phyloP scores from a whole-genome alignment of 805 yeast species.

The Candida saitoana region DNA sequence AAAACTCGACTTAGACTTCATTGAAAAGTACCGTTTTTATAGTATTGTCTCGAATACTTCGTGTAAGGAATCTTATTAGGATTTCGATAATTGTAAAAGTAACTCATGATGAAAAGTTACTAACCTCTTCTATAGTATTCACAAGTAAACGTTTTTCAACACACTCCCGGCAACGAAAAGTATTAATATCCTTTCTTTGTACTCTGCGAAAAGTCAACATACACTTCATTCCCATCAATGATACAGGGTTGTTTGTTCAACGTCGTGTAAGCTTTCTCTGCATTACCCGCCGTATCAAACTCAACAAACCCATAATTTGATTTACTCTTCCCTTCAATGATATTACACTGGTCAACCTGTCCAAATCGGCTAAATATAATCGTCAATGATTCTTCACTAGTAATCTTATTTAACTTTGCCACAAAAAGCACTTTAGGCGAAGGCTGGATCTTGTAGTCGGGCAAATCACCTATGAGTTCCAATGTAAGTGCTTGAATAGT shows the following conservation, averaged over 20 bases:
- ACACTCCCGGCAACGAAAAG: too few species aligned
- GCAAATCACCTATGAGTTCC: slow-evolving; percentile 62
- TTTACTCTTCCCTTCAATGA: slow-evolving; percentile 47
- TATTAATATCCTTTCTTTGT: neutral
- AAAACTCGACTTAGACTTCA: too few species aligned
- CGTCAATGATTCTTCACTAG: slow-evolving; percentile 52
- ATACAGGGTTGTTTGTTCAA: slow-evolving; percentile 52
- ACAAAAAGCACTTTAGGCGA: slow-evolving; percentile 59
- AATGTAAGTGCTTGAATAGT: slow-evolving; percentile 55
- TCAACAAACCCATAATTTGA: slow-evolving; percentile 66
- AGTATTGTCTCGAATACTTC: too few species aligned
- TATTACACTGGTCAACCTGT: slow-evolving; percentile 44
- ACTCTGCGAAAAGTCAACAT: slow-evolving; percentile 64
- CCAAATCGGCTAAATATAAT: slow-evolving; percentile 64
- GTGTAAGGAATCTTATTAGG: too few species aligned
- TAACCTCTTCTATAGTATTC: neutral
- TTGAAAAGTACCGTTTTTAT: too few species aligned
- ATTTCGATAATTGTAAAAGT: neutral
- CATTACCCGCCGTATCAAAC: slow-evolving; percentile 41
- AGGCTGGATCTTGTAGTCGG: slow-evolving; percentile 55
- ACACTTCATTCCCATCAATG: slow-evolving; percentile 60
- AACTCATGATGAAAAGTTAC: too few species aligned
- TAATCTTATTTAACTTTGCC: slow-evolving; percentile 60
- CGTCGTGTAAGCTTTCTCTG: slow-evolving; percentile 60
- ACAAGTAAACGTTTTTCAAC: too few species aligned